Base-by-base conservation (phyloP, 2,329 filamentous ascomycete species). In the Arthrobotrys conoides region DNA sequence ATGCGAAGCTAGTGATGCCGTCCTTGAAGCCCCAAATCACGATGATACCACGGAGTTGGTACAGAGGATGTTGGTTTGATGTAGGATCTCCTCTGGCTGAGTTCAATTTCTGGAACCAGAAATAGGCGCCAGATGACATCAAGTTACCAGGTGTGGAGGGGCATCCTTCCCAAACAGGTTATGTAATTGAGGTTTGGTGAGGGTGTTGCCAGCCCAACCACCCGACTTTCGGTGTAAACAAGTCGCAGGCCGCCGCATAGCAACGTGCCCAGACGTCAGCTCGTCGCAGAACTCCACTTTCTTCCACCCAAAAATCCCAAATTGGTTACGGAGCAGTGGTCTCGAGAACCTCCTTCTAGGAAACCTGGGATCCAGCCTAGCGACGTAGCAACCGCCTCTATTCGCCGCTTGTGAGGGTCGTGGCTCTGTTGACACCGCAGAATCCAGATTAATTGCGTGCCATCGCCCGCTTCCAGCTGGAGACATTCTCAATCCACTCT, bases 161-260 rank as follows among this genome's bases (percentile, higher is more conserved):
- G 49, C 41, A 27, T 33, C 33, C 41, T 38, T 61, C 55, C 71
- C 5, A 51, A 76, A 76, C 64, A 36, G 65, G 65, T 65, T 41
- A 64, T 18, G 65, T 70, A 67, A 76, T 69, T 67, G 71, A 18
- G 49, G 46, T 51, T 24, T 38, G 20, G 27, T 46, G 41, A 16
- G 33, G 51, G 59, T 72, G 71, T 76, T 76, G 71, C 71, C 71
- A 38, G 57, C 71, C 71, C 71, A 76, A 76, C 71, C 71, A 76
- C 71, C 65, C 33, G 27, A 27, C 59, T 76, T 76, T 70, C 22
- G 46, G 57, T 30, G 71, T 69, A 61, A 61, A 64, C 33, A 76
- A 70, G 61, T 65, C 61, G 41, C 67, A 49, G 41, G 30, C 41
- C 22, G 38, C 66, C 36, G 44, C 57, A 55, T 65, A 59, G 68